A percentile compares a stretch with the other conserved stretches of the same genome.
phyloP scores from a whole-genome alignment of 1,284 basidiomycete genomes.

The Trametes pubescens region DNA sequence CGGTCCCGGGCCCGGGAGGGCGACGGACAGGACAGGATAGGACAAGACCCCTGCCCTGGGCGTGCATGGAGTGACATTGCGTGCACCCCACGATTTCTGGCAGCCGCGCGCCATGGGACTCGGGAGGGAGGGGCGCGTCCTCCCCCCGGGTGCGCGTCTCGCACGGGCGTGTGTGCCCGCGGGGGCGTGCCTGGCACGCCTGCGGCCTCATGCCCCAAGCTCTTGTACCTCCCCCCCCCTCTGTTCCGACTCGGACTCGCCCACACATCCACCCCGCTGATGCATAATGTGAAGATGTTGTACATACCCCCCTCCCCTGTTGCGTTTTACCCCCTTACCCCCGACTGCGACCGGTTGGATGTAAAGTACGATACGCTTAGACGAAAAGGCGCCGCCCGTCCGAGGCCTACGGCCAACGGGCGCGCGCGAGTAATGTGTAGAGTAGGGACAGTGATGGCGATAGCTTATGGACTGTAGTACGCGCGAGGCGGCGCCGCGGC shows the following conservation, averaged over 20 bases:
- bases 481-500: neutral
- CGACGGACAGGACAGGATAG: neutral
- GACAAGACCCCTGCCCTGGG: neutral
- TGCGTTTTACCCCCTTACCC: neutral
- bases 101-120: too few relatives aligned
- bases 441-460: neutral
- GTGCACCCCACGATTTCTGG: neutral
- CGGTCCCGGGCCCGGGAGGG: neutral
- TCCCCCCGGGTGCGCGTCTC: neutral
- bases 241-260: neutral
- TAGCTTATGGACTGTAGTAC: constrained; percentile 1
- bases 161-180: constrained; percentile 20
- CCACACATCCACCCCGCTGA: neutral
- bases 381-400: neutral
- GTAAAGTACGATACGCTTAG: constrained; percentile 7
- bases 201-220: neutral
- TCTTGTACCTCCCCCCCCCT: neutral
- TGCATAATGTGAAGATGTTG: constrained; percentile 2
- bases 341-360: neutral
- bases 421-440: neutral
- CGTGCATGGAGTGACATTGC: neutral
- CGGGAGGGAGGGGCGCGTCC: neutral
- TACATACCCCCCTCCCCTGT: constrained; percentile 11
- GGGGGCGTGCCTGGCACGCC: constrained; percentile 9
- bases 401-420: neutral